These are phyloP conservation scores for Claviceps cyperi DNA, from an alignment of 2,329 filamentous ascomycete species.

Conservation along the genomic window DNA sequence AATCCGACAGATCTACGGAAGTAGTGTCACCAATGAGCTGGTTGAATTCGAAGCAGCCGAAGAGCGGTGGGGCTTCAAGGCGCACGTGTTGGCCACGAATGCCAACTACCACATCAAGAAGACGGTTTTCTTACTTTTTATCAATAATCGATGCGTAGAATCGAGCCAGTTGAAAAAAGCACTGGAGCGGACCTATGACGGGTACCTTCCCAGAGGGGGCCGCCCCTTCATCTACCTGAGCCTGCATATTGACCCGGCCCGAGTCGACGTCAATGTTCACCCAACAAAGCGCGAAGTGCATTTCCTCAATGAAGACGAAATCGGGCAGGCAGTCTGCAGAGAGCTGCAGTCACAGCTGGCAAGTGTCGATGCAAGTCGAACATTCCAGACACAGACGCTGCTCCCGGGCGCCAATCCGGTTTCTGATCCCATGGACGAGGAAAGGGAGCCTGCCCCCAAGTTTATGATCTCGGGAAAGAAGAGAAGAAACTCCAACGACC, in stretches of 20 bases:
- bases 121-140: constrained; percentile 78
- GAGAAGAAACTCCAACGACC: constrained; percentile 47
- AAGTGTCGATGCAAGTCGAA: constrained; percentile 82
- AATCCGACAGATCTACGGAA: constrained; percentile 82
- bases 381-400: constrained; percentile 85
- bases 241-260: constrained; percentile 78
- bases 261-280: constrained; percentile 95
- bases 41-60: constrained; percentile 61
- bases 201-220: constrained; percentile 81
- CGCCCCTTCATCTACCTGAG: constrained; percentile 91
- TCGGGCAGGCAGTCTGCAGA: constrained; percentile 72
- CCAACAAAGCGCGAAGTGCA: constrained; percentile 95
- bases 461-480: constrained; percentile 24
- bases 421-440: constrained; percentile 14
- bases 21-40: constrained; percentile 72
- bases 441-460: constrained; percentile 17
- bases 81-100: constrained; percentile 70
- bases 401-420: constrained; percentile 47
- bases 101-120: constrained; percentile 92
- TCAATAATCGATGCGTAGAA: constrained; percentile 90
- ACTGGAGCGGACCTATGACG: constrained; percentile 75
- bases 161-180: constrained; percentile 79
- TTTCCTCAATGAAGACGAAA: constrained; percentile 94
- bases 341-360: constrained; percentile 66
- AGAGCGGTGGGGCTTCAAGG: constrained; percentile 69